Conservation (phyloP, 2,329 filamentous ascomycete genomes). For the Fusarium lyarnte region DNA sequence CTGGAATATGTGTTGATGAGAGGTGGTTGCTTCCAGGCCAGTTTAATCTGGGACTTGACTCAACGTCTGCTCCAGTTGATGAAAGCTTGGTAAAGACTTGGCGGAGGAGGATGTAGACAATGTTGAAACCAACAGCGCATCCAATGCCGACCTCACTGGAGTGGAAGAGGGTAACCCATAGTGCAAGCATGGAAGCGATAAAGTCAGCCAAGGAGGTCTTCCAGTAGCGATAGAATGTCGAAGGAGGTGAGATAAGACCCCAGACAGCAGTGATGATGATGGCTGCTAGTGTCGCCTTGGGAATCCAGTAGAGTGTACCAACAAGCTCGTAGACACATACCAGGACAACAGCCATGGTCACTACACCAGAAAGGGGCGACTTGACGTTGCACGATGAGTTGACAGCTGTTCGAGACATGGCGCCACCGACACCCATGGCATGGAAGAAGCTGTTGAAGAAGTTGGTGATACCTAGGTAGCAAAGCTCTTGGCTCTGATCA, state of each 20-base stretch:
- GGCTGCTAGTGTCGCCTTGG: constrained; percentile 70
- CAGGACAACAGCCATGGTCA: constrained; percentile 70
- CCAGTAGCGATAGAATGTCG: constrained; percentile 71
- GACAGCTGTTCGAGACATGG: constrained; percentile 74
- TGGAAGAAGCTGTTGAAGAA: constrained; percentile 73
- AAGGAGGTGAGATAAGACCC: constrained; percentile 67
- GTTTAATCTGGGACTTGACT: constrained; percentile 44
- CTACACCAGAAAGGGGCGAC: constrained; percentile 67
- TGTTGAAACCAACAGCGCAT: constrained; percentile 69
- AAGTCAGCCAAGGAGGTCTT: constrained; percentile 72
- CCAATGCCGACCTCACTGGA: constrained; percentile 69
- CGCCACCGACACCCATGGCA: constrained; percentile 70
- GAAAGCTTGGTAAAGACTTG: constrained; percentile 61
- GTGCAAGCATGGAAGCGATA: constrained; percentile 68
- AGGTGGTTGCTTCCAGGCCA: constrained; percentile 26
- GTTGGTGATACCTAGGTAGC: constrained; percentile 70
- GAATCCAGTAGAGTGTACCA: constrained; percentile 73
- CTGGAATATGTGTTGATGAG: constrained; percentile 46
- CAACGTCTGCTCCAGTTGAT: constrained; percentile 43
- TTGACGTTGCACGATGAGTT: constrained; percentile 72
- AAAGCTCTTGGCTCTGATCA: constrained; percentile 72
- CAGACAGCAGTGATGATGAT: constrained; percentile 74
- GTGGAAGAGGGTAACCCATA: constrained; percentile 71
- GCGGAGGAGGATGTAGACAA: constrained; percentile 67
- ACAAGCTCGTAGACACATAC: constrained; percentile 70